These are phyloP conservation scores for Linum lewisii DNA, from an alignment of 345 rosid genomes.

Conservation along the genomic window DNA sequence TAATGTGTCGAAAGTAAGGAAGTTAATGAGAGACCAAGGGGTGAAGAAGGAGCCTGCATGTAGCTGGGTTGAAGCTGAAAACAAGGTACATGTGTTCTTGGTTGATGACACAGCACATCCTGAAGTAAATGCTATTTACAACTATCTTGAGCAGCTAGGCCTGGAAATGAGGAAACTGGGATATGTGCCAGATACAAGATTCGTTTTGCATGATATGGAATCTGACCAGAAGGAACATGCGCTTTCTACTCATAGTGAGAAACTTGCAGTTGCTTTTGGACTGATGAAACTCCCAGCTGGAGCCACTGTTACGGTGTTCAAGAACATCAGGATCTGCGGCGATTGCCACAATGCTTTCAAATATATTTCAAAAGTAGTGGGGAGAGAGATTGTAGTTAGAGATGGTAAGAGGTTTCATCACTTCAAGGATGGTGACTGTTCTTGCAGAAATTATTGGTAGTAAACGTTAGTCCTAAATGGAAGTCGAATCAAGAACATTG, in stretches of 20 bases:
- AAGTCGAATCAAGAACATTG: no score
- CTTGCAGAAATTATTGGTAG: slow-evolving; percentile 1
- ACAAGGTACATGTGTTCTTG: background rate
- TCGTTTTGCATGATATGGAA: background rate
- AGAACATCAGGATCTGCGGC: slow-evolving; percentile 1
- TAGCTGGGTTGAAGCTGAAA: slow-evolving; percentile 2
- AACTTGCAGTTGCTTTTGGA: background rate
- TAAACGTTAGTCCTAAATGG: no score
- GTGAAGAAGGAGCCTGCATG: slow-evolving; percentile 4
- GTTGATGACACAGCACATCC: slow-evolving; percentile 1
- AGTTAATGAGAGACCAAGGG: background rate
- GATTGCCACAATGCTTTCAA: slow-evolving; percentile 5
- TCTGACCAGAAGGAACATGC: background rate
- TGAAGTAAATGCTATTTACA: background rate
- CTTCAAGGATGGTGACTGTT: slow-evolving; percentile 1
- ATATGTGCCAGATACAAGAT: background rate
- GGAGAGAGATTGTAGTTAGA: slow-evolving; percentile 2
- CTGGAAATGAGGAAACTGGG: slow-evolving; percentile 1
- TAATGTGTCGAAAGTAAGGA: background rate
- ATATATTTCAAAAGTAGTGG: background rate
- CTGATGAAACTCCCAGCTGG: background rate
- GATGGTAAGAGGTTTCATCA: slow-evolving; percentile 4
- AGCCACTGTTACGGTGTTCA: slow-evolving; percentile 1
- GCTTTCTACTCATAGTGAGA: slow-evolving; percentile 1
- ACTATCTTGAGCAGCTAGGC: background rate